Evolutionary conservation across 805 yeast genomes (phyloP), one percentile per base, ranked within the genome.

Genomic region (Nakazawaea ambrosiae): DNA sequence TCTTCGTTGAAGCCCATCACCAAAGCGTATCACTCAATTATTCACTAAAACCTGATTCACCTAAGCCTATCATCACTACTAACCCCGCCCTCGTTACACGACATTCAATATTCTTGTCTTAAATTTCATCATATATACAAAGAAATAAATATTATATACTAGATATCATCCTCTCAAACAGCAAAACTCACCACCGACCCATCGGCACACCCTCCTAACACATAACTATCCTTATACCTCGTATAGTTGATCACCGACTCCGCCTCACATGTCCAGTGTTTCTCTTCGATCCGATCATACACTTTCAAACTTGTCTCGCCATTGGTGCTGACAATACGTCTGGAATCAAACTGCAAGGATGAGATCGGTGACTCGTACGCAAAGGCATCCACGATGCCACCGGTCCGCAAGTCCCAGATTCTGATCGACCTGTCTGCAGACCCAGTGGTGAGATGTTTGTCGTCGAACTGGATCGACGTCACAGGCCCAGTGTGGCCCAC

Each of bases 401-500:
- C 88, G 1, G 75, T 77, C 45, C 90, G 63, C 29, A 82, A 57
- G 53, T 82, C 90, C 90, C 90, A 82, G 10, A 78, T 65, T 39
- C 86, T 64, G 3, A 81, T 66, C 17, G 79, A 73, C 34, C 81
- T 60, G 49, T 81, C 89, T 7, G 60, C 54, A 12, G 81, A 69
- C 6, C 86, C 86, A 0, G 87, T 75, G 3, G 77, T 69, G 26
- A 82, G 55, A 49, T 75, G 73, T 33, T 60, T 61, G n/a, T 75
- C 78, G 50, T 81, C 87, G 54, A 82, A 82, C 49, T 80, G 82
- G 29, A 82, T 59, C 25, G 78, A 64, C 0, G 87, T 74, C 8
- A 82, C 74, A 2, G 87, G 73, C 1, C 77, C 80, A 3, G 84
- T 76, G 51, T 81, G 89, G 0, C 90, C 89, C 26, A 68, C 59